phyloP scores from a whole-genome alignment of 139 green algal genomes.

The Spirogloea muscicola region DNA sequence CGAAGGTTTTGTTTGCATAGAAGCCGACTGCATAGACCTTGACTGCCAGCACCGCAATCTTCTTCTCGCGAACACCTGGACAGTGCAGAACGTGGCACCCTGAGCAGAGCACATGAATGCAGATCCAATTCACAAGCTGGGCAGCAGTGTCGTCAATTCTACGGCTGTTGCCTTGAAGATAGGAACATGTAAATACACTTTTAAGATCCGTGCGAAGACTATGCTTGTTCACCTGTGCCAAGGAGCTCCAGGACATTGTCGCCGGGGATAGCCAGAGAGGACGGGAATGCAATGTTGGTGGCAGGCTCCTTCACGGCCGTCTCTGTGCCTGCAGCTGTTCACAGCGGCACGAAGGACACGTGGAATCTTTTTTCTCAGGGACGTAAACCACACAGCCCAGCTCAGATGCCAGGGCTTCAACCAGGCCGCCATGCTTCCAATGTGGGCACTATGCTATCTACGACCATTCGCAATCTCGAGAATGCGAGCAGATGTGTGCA shows the following conservation, averaged over 20 bases:
- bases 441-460: no score
- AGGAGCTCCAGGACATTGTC: slow-evolving; percentile 4
- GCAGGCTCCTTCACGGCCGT: slow-evolving; percentile 8
- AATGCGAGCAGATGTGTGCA: no score
- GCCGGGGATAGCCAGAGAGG: background rate
- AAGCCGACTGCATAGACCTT: slow-evolving; percentile 37
- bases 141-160: no score
- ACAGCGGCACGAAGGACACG: no score
- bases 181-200: background rate
- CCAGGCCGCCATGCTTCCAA: no score
- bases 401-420: no score
- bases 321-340: no score
- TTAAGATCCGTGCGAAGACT: no score
- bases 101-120: background rate
- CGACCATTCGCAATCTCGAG: no score
- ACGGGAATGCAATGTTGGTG: background rate
- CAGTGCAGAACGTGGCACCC: background rate
- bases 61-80: slow-evolving; percentile 31
- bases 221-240: slow-evolving; percentile 11
- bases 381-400: no score
- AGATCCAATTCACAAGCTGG: no score
- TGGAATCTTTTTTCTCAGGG: no score
- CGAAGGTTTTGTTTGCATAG: slow-evolving; percentile 13
- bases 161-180: background rate
- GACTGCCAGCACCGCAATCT: slow-evolving; percentile 18